Base-by-base conservation (phyloP, 192 early-diverging fungal genomes). In the Radiomyces spectabilis region DNA sequence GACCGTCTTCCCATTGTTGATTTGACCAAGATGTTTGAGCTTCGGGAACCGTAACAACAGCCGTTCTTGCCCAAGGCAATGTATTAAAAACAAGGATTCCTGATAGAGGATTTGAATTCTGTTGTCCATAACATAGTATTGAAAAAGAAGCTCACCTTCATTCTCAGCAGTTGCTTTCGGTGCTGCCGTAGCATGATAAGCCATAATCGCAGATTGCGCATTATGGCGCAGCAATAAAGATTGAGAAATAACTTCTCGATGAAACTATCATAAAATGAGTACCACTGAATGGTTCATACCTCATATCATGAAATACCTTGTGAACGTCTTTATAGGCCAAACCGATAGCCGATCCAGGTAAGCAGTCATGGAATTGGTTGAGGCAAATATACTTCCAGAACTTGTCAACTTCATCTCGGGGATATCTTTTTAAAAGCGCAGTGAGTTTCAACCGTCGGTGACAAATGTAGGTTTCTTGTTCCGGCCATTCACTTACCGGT, bases 361-460 rank as follows among this genome's bases (percentile, higher is more conserved):
- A 75, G 6, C 97, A 91, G 65, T 99, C 95, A 65, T 99, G 97
- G 68, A 99, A 99, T 78, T 99, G 97, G 58, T 94, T 95, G 26
- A 99, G 76, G 27, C 92, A 81, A 18, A 94, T 65, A 22, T 84
- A 58, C 62, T 97, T 91, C 97, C 97, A 99, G 32, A 95, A 59
- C 4, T 80, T 71, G 37, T 86, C 84, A 4, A 99, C 62, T 54
- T 89, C 84, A 0, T 69, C 63, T 32, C 79, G 75, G 3, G 93
- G 93, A 57, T 98, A 91, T 8, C 55, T 72, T n/a, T 27, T 22
- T 46, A 52, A 29, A 19, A 34, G 24, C 7, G 55, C 34, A 32
- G 31, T 43, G 16, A 47, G 15, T 6, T 40, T 21, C 29, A 37
- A 7, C 37, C 35, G 9, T 25, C 8, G 9, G 21, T 25, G 24